Evolutionary conservation across 2,329 filamentous ascomycete species (phyloP).

Genomic region (Grosmannia huntii): DNA sequence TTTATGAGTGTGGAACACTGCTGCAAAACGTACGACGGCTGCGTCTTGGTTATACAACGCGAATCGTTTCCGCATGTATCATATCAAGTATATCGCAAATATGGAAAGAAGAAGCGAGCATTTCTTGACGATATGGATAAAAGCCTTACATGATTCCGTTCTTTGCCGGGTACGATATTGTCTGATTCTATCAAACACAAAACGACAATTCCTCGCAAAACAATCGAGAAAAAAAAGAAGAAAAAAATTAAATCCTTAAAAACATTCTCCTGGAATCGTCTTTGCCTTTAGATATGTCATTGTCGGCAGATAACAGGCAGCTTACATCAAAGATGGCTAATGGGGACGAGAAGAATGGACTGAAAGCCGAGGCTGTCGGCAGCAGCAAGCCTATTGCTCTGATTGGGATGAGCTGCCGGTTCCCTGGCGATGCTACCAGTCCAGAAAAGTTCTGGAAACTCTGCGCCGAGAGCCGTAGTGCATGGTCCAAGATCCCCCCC

Average conservation of each 20-base stretch:
- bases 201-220: too few relatives aligned
- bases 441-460: slow-evolving; percentile 21
- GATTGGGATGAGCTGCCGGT: slow-evolving; percentile 23
- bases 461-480: slow-evolving; percentile 7
- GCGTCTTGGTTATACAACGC: background rate
- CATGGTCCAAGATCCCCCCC: slow-evolving; percentile 11
- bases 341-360: background rate
- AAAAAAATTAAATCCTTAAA: too few relatives aligned
- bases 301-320: background rate
- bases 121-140: background rate
- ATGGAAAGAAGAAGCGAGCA: background rate
- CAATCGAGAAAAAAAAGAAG: background rate
- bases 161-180: too few relatives aligned
- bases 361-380: background rate
- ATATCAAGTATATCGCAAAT: background rate
- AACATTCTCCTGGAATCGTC: background rate
- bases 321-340: background rate
- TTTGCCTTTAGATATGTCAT: background rate
- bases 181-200: background rate
- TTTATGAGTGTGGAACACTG: background rate
- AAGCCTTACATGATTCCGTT: background rate
- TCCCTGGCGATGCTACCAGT: slow-evolving; percentile 20
- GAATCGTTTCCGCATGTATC: background rate
- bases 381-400: slow-evolving; percentile 21
- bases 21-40: background rate